A percentile compares a stretch with the other conserved stretches of the same genome.
phyloP scores from a whole-genome alignment of 257 asterid genomes.

The Capsicum pubescens region DNA sequence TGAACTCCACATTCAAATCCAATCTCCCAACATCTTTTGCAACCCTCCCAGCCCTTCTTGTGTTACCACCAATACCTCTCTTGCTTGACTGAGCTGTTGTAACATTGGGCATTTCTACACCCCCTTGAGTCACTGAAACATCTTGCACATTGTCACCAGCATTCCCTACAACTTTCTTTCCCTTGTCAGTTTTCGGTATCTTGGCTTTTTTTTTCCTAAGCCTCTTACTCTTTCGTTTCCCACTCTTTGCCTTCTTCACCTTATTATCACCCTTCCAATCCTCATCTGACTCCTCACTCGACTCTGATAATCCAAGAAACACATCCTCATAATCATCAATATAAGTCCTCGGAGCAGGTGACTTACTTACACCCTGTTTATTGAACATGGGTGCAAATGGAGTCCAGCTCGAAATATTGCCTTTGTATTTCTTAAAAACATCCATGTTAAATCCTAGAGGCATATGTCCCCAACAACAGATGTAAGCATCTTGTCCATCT shows the following conservation, averaged over 20 bases:
- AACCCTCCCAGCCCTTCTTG: constrained; percentile 71
- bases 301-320: constrained; percentile 64
- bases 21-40: constrained; percentile 74
- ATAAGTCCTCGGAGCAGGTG: constrained; percentile 60
- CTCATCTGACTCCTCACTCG: constrained; percentile 68
- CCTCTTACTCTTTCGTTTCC: constrained; percentile 40
- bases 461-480: constrained; percentile 79
- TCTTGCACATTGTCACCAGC: constrained; percentile 39
- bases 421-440: constrained; percentile 48
- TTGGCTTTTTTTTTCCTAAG: constrained; percentile 44
- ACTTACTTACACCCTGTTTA: constrained; percentile 47
- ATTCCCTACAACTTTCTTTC: constrained; percentile 45
- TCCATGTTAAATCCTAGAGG: constrained; percentile 64
- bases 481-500: constrained; percentile 67
- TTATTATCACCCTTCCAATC: constrained; percentile 54
- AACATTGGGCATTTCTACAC: constrained; percentile 48
- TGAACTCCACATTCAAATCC: constrained; percentile 92
- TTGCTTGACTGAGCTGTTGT: constrained; percentile 50
- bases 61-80: constrained; percentile 47
- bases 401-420: constrained; percentile 59
- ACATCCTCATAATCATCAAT: constrained; percentile 66
- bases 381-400: constrained; percentile 85
- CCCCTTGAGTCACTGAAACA: constrained; percentile 49
- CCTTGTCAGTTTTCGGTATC: constrained; percentile 58
- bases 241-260: constrained; percentile 41